phyloP scores from a whole-genome alignment of 1,139 yeast genomes.

The Hanseniaspora uvarum region DNA sequence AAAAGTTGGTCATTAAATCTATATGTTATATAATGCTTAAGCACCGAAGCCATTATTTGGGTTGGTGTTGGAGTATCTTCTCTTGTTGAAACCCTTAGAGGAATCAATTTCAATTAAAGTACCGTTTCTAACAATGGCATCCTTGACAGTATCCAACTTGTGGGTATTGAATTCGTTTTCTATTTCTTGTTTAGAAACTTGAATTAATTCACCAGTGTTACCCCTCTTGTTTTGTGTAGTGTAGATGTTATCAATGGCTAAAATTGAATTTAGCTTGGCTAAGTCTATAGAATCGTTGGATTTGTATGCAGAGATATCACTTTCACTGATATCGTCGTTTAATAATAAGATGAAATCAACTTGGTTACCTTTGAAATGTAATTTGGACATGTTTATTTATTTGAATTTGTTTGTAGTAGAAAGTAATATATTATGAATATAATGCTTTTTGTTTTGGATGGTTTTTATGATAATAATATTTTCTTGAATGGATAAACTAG shows the following conservation, averaged over 20 bases:
- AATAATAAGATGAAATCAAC: slow-evolving; percentile 8
- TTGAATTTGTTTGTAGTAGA: neutral
- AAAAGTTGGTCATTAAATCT: neutral
- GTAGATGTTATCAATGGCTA: slow-evolving; percentile 10
- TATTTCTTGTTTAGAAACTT: slow-evolving; percentile 13
- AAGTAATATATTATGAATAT: neutral
- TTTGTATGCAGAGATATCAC: slow-evolving; percentile 1
- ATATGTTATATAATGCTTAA: neutral
- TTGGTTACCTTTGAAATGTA: slow-evolving; percentile 14
- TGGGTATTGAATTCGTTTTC: slow-evolving; percentile 13
- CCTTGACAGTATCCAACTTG: neutral
- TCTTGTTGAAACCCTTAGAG: slow-evolving; percentile 8
- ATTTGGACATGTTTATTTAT: neutral
- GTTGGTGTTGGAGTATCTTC: slow-evolving; percentile 15
- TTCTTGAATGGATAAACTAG: too few relatives aligned
- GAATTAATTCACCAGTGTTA: slow-evolving; percentile 14
- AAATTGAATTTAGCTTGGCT: slow-evolving; percentile 3
- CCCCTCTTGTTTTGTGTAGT: slow-evolving; percentile 15
- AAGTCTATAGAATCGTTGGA: slow-evolving; percentile 2
- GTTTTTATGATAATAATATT: too few relatives aligned
- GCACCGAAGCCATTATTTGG: neutral
- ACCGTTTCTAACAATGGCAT: slow-evolving; percentile 8
- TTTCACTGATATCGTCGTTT: slow-evolving; percentile 5
- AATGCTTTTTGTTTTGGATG: neutral
- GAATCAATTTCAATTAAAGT: neutral